Base-by-base conservation (phyloP, 306 rosid species). In the Benincasa hispida region DNA sequence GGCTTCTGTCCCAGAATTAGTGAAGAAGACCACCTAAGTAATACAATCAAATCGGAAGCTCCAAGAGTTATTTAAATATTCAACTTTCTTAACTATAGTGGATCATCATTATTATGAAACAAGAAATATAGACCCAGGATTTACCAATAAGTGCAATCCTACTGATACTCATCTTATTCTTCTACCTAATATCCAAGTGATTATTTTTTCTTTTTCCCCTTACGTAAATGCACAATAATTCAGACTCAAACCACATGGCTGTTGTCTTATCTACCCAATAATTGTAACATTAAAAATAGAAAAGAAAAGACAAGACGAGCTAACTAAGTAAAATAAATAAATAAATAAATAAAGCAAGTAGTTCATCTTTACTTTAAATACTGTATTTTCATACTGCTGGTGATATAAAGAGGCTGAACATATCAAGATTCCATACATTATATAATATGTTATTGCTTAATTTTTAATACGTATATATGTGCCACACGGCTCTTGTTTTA, bases 1-100 rank as follows among this genome's bases (percentile, higher is more conserved):
- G 62, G 99, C 97, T 81, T 94, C 99, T 14, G 99, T 94, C 82
- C 99, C 99, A 35, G 99, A 94, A 78, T 94, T 94, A 24, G 99
- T 94, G 39, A 92, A 94, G 75, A 92, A 92, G 77, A 83, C 96
- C 81, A 94, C 99, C 99, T 94, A 34, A 56, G n/a, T 14, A 56
- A 4, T 66, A 21, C 30, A 18, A 42, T 35, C 54, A 69, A 69
- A 25, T 41, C 12, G 13, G 5, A 70, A 70, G 56, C 39, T 48
- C 75, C 57, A 70, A 47, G 19, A 14, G n/a, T 45, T 70, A 24
- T 1, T 70, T 15, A 24, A 70, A 47, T 42, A 45, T 47, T 48
- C 2, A 70, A 70, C 58, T 24, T n/a, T 70, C 22, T 70, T 7
- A 45, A 12, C 34, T 39, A 42, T 39, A 21, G 19, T 24, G n/a